Percentiles rank a stretch among this genome's conserved stretches.
Evolutionary conservation across 2,329 filamentous ascomycete genomes (phyloP).

Genomic region (Aureobasidium sp.): DNA sequence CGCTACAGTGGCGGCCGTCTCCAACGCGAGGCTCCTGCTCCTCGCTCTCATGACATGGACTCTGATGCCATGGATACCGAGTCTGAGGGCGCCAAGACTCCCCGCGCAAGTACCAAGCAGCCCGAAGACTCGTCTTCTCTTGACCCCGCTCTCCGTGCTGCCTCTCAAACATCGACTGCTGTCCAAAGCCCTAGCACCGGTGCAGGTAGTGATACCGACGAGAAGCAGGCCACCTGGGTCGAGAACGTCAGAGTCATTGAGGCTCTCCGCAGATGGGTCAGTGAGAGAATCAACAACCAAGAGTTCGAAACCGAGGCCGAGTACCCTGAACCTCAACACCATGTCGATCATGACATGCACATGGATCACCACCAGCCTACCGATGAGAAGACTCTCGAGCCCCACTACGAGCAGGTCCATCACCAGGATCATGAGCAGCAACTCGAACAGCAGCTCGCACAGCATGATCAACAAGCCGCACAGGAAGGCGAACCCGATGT

Average conservation of each 20-base stretch:
- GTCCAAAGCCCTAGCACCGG: constrained; percentile 22
- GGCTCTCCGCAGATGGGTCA: constrained; percentile 49
- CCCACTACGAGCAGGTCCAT: constrained; percentile 8
- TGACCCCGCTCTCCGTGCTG: constrained; percentile 30
- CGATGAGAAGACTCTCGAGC: constrained; percentile 6
- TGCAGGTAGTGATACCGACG: constrained; percentile 31
- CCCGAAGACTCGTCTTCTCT: constrained; percentile 26
- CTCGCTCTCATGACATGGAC: constrained; percentile 33
- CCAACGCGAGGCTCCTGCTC: constrained; percentile 44
- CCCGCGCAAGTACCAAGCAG: constrained; percentile 26
- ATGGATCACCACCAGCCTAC: constrained; percentile 14
- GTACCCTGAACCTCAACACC: constrained; percentile 14
- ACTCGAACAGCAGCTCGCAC: constrained; percentile 3
- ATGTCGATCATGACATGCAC: constrained; percentile 11
- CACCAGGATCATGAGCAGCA: constrained; percentile 4
- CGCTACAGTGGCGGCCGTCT: constrained; percentile 54
- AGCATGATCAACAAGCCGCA: constrained; percentile 1
- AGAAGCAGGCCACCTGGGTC: constrained; percentile 48
- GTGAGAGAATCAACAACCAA: constrained; percentile 45
- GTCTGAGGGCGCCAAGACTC: constrained; percentile 29
- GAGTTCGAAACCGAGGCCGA: constrained; percentile 39
- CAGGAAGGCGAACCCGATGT: background rate
- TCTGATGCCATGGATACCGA: constrained; percentile 34
- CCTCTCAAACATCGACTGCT: constrained; percentile 16
- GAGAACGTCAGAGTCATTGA: constrained; percentile 58